These are phyloP conservation scores for Diaporthe citriasiana DNA, from an alignment of 2,329 filamentous ascomycete species.

Conservation along the genomic window DNA sequence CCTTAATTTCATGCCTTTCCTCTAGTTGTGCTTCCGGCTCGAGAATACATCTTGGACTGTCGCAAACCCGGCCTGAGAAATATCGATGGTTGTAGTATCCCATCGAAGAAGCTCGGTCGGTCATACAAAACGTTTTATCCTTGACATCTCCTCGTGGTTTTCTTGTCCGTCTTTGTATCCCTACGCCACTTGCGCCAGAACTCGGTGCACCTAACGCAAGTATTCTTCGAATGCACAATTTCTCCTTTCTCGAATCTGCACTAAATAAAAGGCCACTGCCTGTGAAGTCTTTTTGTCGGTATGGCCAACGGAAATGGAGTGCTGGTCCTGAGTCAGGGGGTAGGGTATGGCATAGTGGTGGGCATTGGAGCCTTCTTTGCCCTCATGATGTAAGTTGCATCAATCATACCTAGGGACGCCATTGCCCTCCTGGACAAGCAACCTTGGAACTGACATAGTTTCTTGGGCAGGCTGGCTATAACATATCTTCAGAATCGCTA, in stretches of 20 bases:
- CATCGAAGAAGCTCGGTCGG: neutral
- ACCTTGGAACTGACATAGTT: no score
- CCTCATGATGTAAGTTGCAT: constrained; percentile 52
- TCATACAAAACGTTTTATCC: neutral
- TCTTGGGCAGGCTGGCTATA: constrained; percentile 48
- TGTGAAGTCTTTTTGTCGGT: neutral
- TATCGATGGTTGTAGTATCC: neutral
- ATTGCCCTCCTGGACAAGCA: no score
- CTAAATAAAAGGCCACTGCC: neutral
- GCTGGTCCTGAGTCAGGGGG: constrained; percentile 39
- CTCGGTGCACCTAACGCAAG: neutral
- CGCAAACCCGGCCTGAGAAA: neutral
- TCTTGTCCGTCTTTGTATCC: neutral
- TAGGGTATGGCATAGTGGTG: constrained; percentile 65
- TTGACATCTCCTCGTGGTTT: neutral
- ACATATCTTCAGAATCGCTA: constrained; percentile 59
- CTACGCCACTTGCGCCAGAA: neutral
- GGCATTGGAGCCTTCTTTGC: constrained; percentile 62
- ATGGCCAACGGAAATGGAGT: constrained; percentile 40
- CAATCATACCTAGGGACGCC: neutral
- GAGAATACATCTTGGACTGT: neutral
- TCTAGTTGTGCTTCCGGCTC: neutral
- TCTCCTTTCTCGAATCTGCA: neutral
- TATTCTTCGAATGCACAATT: neutral
- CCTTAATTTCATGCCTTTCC: neutral